A percentile compares a stretch with the other conserved stretches of the same genome.
Evolutionary conservation across 2,329 filamentous ascomycete species (phyloP).

Genomic region (Calonectria honghensis): DNA sequence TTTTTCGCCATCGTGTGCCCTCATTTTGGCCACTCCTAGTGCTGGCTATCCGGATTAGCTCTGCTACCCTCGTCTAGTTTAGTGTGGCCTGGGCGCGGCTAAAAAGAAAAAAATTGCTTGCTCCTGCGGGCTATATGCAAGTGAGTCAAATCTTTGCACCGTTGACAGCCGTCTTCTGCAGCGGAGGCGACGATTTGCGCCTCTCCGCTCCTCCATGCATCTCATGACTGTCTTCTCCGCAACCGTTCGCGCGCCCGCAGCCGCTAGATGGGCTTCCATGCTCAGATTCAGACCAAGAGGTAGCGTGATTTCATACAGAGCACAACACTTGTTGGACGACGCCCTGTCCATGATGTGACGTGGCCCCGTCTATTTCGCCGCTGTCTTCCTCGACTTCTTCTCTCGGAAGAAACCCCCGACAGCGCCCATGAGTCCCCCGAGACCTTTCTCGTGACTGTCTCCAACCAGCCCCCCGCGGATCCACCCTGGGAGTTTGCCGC

Average conservation of each 20-base stretch:
- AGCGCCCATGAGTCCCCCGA: conserved; percentile 76
- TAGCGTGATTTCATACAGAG: conserved; percentile 16
- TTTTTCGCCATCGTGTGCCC: conserved; percentile 25
- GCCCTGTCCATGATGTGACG: conserved; percentile 21
- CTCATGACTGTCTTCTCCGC: conserved; percentile 34
- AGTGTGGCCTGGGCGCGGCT: not conserved
- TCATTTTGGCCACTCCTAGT: conserved; percentile 8
- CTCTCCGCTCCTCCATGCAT: conserved; percentile 41
- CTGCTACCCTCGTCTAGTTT: conserved; percentile 1
- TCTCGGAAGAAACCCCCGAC: conserved; percentile 75
- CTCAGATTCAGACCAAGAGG: conserved; percentile 11
- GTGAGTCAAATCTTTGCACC: conserved; percentile 51
- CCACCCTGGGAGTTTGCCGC: conserved; percentile 90
- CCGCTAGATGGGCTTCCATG: conserved; percentile 48
- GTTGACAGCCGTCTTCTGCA: conserved; percentile 32
- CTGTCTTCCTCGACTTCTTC: conserved; percentile 60
- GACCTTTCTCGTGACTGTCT: conserved; percentile 68
- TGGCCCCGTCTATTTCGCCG: conserved; percentile 20
- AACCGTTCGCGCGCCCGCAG: conserved; percentile 28
- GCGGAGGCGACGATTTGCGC: conserved; percentile 28
- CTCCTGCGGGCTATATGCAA: conserved; percentile 29
- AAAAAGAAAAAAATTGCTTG: conserved; percentile 25
- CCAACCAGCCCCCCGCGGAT: conserved; percentile 82
- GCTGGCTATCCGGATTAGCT: conserved; percentile 11
- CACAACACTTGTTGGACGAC: not conserved